phyloP scores from a whole-genome alignment of 768 basidiomycete species.

The Cytidiella melzeri region DNA sequence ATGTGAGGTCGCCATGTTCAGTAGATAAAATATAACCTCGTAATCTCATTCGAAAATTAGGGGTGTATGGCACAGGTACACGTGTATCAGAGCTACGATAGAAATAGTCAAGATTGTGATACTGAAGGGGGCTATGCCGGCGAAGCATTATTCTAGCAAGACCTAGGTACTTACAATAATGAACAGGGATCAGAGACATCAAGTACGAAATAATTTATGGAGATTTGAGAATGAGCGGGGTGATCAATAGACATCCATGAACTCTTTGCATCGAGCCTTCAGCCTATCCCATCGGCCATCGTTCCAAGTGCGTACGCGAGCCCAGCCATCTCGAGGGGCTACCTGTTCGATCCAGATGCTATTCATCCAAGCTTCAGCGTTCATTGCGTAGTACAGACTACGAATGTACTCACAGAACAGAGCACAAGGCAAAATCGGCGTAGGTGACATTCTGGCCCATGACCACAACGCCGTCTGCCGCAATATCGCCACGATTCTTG shows the following conservation, averaged over 20 bases:
- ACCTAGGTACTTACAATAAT: neutral
- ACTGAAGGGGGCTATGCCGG: too few relatives aligned
- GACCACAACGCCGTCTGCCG: conserved; percentile 57
- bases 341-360: conserved; percentile 68
- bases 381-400: neutral
- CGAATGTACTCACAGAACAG: conserved; percentile 37
- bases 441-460: conserved; percentile 65
- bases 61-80: neutral
- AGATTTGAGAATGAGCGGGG: too few relatives aligned
- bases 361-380: neutral
- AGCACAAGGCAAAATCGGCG: conserved; percentile 69
- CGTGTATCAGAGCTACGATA: too few relatives aligned
- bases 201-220: too few relatives aligned
- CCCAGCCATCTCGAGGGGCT: conserved; percentile 71
- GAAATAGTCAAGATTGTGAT: too few relatives aligned
- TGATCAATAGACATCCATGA: conserved; percentile 58
- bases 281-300: conserved; percentile 60
- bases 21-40: neutral
- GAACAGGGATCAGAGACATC: too few relatives aligned
- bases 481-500: conserved; percentile 47
- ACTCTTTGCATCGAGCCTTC: conserved; percentile 54
- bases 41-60: neutral
- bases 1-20: too few relatives aligned
- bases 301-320: conserved; percentile 62
- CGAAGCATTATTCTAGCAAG: too few relatives aligned